Evolutionary conservation across 495 filamentous ascomycete species (phyloP).

Genomic region (Xylaria castorea): DNA sequence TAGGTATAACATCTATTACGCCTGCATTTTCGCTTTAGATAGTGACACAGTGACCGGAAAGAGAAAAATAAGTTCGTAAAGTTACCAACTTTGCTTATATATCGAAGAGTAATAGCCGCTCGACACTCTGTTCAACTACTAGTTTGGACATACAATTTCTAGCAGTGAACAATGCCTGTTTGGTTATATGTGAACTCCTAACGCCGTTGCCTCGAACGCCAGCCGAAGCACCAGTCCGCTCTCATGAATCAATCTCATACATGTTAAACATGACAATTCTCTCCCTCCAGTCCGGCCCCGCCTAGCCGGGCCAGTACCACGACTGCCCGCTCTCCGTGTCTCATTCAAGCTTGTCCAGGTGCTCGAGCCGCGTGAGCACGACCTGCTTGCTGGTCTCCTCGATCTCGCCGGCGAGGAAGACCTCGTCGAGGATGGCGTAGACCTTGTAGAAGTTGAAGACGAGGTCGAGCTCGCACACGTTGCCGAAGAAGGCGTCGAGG

Average conservation of each 20-base stretch:
- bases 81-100: background rate
- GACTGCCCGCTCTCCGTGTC: background rate
- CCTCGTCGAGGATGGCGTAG: constrained; percentile 97
- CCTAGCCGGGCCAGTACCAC: background rate
- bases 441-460: constrained; percentile 95
- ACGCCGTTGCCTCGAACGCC: constrained; percentile 19
- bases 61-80: background rate
- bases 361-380: constrained; percentile 90
- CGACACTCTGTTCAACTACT: background rate
- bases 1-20: background rate
- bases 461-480: constrained; percentile 97
- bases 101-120: background rate
- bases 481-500: constrained; percentile 96
- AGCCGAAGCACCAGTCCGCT: background rate
- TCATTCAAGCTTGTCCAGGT: constrained; percentile 95
- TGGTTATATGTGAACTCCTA: constrained; percentile 9
- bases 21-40: background rate
- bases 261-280: constrained; percentile 2
- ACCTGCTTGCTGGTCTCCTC: constrained; percentile 99
- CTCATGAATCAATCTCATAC: constrained; percentile 3
- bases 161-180: background rate
- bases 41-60: background rate
- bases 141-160: background rate
- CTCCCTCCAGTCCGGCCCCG: background rate
- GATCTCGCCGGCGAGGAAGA: constrained; percentile 94